Conservation (phyloP, 2,329 filamentous ascomycete species). For the Epichloe elymi region DNA sequence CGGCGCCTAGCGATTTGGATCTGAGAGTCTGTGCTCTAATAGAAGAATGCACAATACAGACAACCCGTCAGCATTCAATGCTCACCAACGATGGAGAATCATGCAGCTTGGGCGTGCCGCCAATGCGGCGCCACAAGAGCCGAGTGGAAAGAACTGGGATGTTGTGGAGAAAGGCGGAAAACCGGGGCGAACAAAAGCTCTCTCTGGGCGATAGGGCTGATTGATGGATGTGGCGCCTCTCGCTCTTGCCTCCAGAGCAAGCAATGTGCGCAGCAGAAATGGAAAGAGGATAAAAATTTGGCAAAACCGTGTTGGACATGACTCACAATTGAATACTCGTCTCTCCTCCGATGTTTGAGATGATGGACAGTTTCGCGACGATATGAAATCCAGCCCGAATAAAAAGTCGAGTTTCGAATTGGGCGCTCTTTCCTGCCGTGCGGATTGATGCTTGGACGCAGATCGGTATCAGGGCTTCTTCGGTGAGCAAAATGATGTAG, state of each 20-base stretch:
- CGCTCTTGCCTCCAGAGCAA: too few relatives aligned
- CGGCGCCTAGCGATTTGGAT: not conserved
- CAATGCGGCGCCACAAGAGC: not conserved
- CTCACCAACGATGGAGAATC: not conserved
- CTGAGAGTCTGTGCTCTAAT: not conserved
- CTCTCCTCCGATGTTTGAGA: not conserved
- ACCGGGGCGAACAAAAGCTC: not conserved
- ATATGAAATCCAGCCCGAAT: not conserved
- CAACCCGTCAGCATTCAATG: not conserved
- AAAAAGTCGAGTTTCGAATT: not conserved
- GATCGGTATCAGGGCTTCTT: not conserved
- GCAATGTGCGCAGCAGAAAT: not conserved
- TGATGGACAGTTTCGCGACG: not conserved
- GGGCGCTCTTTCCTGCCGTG: not conserved
- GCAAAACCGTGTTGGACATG: not conserved
- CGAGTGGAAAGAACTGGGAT: not conserved
- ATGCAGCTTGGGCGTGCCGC: not conserved
- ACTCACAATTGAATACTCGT: not conserved
- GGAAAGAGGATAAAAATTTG: not conserved
- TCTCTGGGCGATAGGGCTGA: not conserved
- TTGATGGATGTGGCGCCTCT: not conserved
- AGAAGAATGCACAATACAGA: not conserved
- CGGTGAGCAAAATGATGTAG: not conserved
- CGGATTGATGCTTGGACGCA: not conserved
- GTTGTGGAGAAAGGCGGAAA: conserved; percentile 1